Evolutionary conservation across 192 early-diverging fungal genomes (phyloP).

Genomic region (Gonapodya prolifera): DNA sequence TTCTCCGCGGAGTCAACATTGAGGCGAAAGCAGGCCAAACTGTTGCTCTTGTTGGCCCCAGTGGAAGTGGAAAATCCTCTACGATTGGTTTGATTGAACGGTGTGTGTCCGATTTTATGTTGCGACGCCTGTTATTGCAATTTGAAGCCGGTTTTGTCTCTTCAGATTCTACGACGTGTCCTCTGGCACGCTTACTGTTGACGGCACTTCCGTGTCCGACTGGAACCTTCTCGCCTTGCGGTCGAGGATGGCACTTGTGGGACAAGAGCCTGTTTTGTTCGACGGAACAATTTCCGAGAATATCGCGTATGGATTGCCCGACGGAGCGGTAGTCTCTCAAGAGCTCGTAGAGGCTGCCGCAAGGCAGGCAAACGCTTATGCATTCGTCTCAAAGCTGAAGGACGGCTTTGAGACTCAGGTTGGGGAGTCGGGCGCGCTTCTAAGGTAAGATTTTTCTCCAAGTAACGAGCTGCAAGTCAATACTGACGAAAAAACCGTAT

Average conservation of each 20-base stretch:
- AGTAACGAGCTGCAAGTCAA: not conserved
- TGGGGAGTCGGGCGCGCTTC: constrained; percentile 43
- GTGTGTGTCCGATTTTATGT: constrained; percentile 37
- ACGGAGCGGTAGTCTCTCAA: constrained; percentile 21
- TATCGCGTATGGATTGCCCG: constrained; percentile 38
- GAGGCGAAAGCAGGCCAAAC: constrained; percentile 4
- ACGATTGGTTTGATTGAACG: constrained; percentile 54
- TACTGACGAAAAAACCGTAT: not conserved
- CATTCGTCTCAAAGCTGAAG: constrained; percentile 17
- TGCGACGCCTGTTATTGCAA: no score
- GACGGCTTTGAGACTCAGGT: constrained; percentile 42
- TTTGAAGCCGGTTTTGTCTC: no score
- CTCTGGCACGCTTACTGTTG: constrained; percentile 44
- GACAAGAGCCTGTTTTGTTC: constrained; percentile 50
- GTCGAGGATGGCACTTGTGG: constrained; percentile 17
- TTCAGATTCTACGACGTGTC: constrained; percentile 46
- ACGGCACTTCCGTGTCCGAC: constrained; percentile 14
- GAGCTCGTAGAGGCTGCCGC: constrained; percentile 33
- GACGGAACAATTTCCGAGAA: constrained; percentile 45
- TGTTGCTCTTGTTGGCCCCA: constrained; percentile 25
- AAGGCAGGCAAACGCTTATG: constrained; percentile 38
- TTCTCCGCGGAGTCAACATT: constrained; percentile 28
- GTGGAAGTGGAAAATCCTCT: constrained; percentile 70
- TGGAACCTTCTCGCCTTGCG: not conserved
- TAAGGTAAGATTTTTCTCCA: not conserved